Percentiles rank a stretch among this genome's conserved stretches.
Evolutionary conservation across 306 rosid species (phyloP).

Genomic region (Cucurbita ficifolia): DNA sequence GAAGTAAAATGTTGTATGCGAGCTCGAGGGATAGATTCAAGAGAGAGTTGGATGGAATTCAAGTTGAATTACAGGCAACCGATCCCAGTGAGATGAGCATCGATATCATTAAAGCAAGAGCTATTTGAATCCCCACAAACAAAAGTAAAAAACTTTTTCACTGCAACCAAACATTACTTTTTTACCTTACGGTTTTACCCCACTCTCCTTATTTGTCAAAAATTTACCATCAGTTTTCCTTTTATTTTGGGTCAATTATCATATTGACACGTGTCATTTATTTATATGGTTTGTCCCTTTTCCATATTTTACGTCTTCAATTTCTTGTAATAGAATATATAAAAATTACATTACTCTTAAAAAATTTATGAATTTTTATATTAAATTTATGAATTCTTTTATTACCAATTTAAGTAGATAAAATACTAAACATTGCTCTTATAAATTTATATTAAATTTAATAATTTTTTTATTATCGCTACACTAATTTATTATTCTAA

Average conservation of each 20-base stretch:
- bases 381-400: neutral
- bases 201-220: neutral
- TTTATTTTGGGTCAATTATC: neutral
- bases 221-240: neutral
- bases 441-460: too few species aligned
- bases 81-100: slow-evolving; percentile 9
- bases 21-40: slow-evolving; percentile 8
- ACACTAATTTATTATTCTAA: too few species aligned
- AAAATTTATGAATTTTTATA: neutral
- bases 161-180: too few species aligned
- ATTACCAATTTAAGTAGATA: too few species aligned
- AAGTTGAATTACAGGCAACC: slow-evolving; percentile 8
- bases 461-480: too few species aligned
- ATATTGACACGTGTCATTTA: neutral
- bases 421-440: too few species aligned
- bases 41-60: slow-evolving; percentile 13
- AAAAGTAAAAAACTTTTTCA: neutral
- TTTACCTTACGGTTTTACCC: neutral
- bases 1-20: slow-evolving; percentile 11
- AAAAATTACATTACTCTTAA: neutral
- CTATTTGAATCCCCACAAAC: neutral
- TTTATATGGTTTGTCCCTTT: neutral
- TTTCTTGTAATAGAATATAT: neutral
- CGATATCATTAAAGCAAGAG: slow-evolving; percentile 7
- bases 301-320: neutral